Conservation (phyloP, 345 rosid genomes). For the Corymbia maculata region DNA sequence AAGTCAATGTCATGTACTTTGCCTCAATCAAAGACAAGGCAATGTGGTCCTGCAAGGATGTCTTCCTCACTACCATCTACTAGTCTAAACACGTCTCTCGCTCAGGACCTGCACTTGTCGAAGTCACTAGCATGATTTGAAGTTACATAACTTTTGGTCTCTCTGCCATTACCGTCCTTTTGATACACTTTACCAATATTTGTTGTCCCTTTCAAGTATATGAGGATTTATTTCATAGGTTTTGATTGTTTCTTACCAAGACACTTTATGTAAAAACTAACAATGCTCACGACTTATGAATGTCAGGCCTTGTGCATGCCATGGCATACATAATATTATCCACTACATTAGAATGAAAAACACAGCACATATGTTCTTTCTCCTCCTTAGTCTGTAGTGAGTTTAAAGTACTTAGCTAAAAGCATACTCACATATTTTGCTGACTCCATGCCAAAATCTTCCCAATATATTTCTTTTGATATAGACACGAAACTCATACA, state of each 20-base stretch:
- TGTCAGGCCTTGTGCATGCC: too few species aligned
- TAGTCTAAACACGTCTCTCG: neutral
- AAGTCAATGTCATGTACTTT: neutral
- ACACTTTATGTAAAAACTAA: too few species aligned
- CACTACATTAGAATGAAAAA: neutral
- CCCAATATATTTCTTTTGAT: neutral
- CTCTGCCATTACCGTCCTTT: neutral
- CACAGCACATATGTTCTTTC: neutral
- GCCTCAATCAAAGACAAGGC: neutral
- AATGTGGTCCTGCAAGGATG: neutral
- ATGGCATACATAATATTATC: neutral
- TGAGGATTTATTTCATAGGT: too few species aligned
- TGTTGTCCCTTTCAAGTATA: neutral
- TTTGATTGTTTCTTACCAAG: too few species aligned
- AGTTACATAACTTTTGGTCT: too few species aligned
- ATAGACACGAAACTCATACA: rapidly evolving
- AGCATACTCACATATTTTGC: rapidly evolving
- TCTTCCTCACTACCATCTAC: neutral
- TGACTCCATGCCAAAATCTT: neutral
- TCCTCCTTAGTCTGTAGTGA: neutral
- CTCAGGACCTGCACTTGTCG: neutral
- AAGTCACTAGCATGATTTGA: neutral
- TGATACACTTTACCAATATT: neutral
- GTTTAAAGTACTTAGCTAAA: neutral
- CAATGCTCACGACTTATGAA: too few species aligned